phyloP scores from a whole-genome alignment of 306 rosid species.

The Fragaria iinumae region DNA sequence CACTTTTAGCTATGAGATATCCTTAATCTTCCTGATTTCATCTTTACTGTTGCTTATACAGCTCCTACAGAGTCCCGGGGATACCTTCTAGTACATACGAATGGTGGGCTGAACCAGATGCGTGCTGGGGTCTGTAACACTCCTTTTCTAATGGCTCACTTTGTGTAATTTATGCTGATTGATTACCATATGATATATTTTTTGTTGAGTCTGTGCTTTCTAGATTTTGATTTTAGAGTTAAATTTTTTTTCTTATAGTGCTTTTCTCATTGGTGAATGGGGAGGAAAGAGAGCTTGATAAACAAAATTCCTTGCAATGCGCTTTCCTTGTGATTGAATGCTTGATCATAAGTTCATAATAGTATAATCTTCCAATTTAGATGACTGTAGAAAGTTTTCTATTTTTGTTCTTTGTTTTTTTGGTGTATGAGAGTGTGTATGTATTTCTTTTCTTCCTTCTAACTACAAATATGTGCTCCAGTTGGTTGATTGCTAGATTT shows the following conservation, averaged over 20 bases:
- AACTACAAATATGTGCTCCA: background rate
- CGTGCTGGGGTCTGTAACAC: conserved; percentile 77
- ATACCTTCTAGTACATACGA: conserved; percentile 82
- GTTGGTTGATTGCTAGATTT: conserved; percentile 9
- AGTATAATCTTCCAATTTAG: background rate
- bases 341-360: background rate
- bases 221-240: background rate
- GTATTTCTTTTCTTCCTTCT: background rate
- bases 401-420: no score
- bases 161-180: conserved; percentile 2
- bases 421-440: background rate
- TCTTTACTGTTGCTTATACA: conserved; percentile 35
- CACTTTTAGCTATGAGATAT: background rate
- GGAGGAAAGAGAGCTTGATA: background rate
- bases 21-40: conserved; percentile 19
- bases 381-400: background rate
- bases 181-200: background rate
- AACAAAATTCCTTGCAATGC: background rate
- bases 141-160: conserved; percentile 9
- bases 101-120: conserved; percentile 99
- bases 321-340: conserved; percentile 8
- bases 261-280: background rate
- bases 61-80: conserved; percentile 65
- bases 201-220: background rate
- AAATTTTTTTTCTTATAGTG: background rate